Evolutionary conservation across 2,329 filamentous ascomycete genomes (phyloP).

Genomic region (Pyrenochaeta sp.): DNA sequence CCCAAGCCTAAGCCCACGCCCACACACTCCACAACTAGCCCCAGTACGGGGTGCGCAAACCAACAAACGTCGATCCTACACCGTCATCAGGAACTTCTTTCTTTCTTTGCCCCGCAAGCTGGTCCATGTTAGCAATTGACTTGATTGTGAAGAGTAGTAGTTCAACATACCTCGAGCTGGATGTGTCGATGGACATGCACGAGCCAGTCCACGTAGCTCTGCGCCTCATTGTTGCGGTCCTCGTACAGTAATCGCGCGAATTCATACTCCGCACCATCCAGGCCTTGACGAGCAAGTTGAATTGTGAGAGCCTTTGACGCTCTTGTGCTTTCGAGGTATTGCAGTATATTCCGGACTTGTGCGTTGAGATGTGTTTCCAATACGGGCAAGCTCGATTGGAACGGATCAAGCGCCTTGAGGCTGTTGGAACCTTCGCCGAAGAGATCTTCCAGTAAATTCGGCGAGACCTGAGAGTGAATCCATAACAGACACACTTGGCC

Average conservation of each 20-base stretch:
- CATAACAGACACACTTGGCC: slow-evolving; percentile 91
- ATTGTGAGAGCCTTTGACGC: slow-evolving; percentile 88
- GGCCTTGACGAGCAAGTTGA: slow-evolving; percentile 87
- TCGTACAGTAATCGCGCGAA: slow-evolving; percentile 91
- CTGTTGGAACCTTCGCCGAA: slow-evolving; percentile 79
- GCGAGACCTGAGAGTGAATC: slow-evolving; percentile 91
- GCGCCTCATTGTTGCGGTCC: slow-evolving; percentile 96
- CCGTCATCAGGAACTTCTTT: slow-evolving; percentile 64
- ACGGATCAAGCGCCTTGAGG: slow-evolving; percentile 81
- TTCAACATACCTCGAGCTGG: slow-evolving; percentile 72
- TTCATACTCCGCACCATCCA: slow-evolving; percentile 95
- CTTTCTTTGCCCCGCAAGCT: slow-evolving; percentile 72
- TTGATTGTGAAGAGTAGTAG: neutral
- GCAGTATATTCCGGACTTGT: slow-evolving; percentile 90
- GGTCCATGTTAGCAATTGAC: slow-evolving; percentile 16
- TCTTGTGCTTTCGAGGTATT: slow-evolving; percentile 80
- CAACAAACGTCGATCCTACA: slow-evolving; percentile 46
- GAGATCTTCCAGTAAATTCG: slow-evolving; percentile 87
- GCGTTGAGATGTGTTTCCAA: slow-evolving; percentile 92
- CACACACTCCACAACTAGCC: too few relatives aligned
- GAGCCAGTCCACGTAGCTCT: slow-evolving; percentile 98
- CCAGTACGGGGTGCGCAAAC: slow-evolving; percentile 51
- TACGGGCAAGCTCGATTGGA: slow-evolving; percentile 79
- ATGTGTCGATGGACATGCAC: slow-evolving; percentile 94
- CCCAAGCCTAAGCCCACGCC: too few relatives aligned